Evolutionary conservation across 352 stramenopile species (phyloP), one percentile per base, ranked within the genome.

Genomic region (Phytophthora agathidicida): DNA sequence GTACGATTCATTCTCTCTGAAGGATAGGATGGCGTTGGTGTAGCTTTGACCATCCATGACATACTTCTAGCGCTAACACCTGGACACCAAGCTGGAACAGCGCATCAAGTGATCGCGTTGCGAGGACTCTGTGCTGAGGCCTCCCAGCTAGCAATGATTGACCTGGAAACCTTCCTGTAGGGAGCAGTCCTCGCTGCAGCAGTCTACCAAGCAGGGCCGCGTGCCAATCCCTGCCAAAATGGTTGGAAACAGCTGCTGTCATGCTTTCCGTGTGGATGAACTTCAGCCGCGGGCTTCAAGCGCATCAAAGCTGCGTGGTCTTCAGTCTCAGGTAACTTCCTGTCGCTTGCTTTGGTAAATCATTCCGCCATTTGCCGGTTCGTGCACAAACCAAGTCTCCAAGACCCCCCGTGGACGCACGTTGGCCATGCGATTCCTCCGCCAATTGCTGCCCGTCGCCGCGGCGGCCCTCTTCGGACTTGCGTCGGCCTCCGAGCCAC

Each of bases 321-420:
- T 37, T 36, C 35, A 24, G 32, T 16, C 37, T 60, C 23, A 16
- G 31, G 27, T n/a, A 51, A 52, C 36, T 46, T 62, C 42, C n/a
- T 39, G 20, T 26, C 50, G 26, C n/a, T n/a, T n/a, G n/a, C n/a
- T n/a, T 11, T 38, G 14, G 10, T 32, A 32, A 11, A 30, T 38
- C 60, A 68, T 56, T 68, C 47, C 46, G 44, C 10, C 24, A 50
- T 68, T 68, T 58, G 45, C 44, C 52, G 19, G 38, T 19, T 48
- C 35, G 43, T 37, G 30, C 50, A 27, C 35, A 63, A 36, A 16
- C 19, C 14, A 22, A 37, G 30, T 47, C 30, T 39, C 24, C 36
- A 19, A 50, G n/a, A n/a, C n/a, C n/a, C 26, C 20, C 27, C 28
- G 33, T 39, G n/a, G n/a, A 35, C 8, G 7, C 20, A 31, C 22